Evolutionary conservation across 257 asterid species (phyloP), one percentile per base, ranked within the genome.

Genomic region (Nicotiana undulata): DNA sequence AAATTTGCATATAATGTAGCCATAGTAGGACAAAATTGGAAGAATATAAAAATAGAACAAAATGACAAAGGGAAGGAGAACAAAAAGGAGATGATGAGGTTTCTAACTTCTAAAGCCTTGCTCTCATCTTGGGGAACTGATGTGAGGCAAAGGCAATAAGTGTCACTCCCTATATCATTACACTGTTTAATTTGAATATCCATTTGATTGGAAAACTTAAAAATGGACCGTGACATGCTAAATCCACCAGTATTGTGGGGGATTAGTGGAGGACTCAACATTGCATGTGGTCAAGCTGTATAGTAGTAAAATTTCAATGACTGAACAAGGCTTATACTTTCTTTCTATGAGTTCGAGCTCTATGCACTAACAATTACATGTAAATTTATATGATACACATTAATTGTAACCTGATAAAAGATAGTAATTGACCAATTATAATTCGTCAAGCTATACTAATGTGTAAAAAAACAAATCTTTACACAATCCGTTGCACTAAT

Each of bases 1-100:
- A 44, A 51, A 20, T 22, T 72, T 22, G 11, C 24, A 22, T 5
- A 72, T 44, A 11, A 72, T 70, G 59, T 70, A 29, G 44, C 77
- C 44, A 70, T 31, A 70, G 15, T 44, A 44, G 59, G 58, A 70
- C 77, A 44, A 44, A 70, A 3, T 72, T 22, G 37, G 34, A 72
- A 46, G 58, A 44, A 72, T 46, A 70, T 70, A 29, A 40, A 40
- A 72, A 6, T 22, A 15, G 60, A 72, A 46, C 59, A 12, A 46
- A n/a, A 72, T 24, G 77, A 72, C 77, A 72, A 72, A 44, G 34
- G 31, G 77, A 72, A 72, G 59, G 59, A 46, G 37, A 12, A 72
- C 77, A 22, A 44, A 68, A 44, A 68, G 53, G 56, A 68, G 29
- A 66, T 66, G 26, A 34, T 66, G 53, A 32, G 68, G 40, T 17